These are phyloP conservation scores for Boletellus sp. DNA, from an alignment of 768 basidiomycete genomes.

Conservation along the genomic window DNA sequence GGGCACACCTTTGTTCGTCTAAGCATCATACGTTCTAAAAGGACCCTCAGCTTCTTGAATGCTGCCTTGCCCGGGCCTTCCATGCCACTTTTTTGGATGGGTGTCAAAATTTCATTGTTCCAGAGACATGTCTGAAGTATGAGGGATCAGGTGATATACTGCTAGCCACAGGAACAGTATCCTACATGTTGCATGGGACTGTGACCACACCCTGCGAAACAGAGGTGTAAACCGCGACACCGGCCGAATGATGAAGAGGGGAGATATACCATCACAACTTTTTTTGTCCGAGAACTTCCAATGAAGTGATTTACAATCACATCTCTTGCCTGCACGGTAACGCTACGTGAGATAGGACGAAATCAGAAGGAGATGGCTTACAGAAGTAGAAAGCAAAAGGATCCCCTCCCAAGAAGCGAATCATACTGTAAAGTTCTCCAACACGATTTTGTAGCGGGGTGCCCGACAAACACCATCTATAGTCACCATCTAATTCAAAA, in stretches of 20 bases:
- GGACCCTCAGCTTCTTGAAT: conserved; percentile 87
- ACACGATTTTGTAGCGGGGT: conserved; percentile 97
- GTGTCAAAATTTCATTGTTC: conserved; percentile 94
- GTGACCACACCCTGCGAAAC: conserved; percentile 68
- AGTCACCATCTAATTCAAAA: conserved; percentile 79
- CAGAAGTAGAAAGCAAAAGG: conserved; percentile 93
- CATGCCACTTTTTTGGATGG: conserved; percentile 92
- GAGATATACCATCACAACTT: conserved; percentile 69
- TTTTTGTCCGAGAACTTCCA: conserved; percentile 88
- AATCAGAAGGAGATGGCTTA: conserved; percentile 32
- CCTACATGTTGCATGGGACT: conserved; percentile 78
- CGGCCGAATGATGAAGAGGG: background rate
- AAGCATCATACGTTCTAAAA: conserved; percentile 95
- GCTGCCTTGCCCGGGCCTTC: conserved; percentile 71
- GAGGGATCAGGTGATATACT: conserved; percentile 6
- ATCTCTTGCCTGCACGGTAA: conserved; percentile 64
- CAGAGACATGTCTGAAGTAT: conserved; percentile 79
- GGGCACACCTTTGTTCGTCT: conserved; percentile 71
- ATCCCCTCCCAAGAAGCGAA: conserved; percentile 90
- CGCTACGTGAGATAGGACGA: background rate
- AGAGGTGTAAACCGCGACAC: background rate
- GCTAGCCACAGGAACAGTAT: conserved; percentile 8
- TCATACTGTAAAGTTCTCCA: conserved; percentile 95
- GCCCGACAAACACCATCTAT: conserved; percentile 93
- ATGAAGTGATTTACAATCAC: conserved; percentile 91